Percentiles rank a stretch among this genome's conserved stretches.
Evolutionary conservation across 164 flowering plant species (phyloP).

Genomic region (Cinnamomum micranthum): DNA sequence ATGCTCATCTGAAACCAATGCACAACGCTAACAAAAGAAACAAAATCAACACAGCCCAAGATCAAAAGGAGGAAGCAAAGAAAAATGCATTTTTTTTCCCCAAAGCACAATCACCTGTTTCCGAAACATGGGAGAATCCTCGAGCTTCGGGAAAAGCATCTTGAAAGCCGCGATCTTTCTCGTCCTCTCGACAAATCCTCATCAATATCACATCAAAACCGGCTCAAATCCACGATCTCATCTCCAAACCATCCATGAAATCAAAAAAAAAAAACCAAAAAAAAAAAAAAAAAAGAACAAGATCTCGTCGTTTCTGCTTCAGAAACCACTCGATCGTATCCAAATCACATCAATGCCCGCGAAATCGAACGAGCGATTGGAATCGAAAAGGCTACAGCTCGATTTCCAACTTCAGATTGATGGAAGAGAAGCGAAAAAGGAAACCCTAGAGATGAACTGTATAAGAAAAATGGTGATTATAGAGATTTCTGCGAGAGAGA

Average conservation of each 20-base stretch:
- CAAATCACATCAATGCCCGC: too few species aligned
- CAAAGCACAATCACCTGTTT: slow-evolving; percentile 56
- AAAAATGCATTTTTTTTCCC: background rate
- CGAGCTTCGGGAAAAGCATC: slow-evolving; percentile 93
- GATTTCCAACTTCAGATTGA: background rate
- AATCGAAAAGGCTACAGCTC: background rate
- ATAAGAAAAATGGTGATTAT: background rate
- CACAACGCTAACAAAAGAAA: background rate
- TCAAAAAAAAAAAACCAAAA: background rate
- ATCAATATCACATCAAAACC: slow-evolving; percentile 20
- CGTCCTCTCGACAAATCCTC: slow-evolving; percentile 10
- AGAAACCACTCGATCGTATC: background rate
- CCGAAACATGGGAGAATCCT: slow-evolving; percentile 99
- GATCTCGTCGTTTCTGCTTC: background rate
- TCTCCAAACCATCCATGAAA: background rate
- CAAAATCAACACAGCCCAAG: background rate
- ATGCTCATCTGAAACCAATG: background rate
- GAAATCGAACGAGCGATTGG: background rate
- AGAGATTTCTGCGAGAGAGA: background rate
- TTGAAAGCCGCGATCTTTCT: slow-evolving; percentile 15
- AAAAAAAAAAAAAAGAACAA: background rate
- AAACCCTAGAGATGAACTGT: background rate
- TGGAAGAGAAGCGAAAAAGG: background rate
- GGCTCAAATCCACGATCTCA: slow-evolving; percentile 18
- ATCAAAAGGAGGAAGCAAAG: background rate